Conservation (phyloP, 2,329 filamentous ascomycete genomes). For the Penicillium digitatum region DNA sequence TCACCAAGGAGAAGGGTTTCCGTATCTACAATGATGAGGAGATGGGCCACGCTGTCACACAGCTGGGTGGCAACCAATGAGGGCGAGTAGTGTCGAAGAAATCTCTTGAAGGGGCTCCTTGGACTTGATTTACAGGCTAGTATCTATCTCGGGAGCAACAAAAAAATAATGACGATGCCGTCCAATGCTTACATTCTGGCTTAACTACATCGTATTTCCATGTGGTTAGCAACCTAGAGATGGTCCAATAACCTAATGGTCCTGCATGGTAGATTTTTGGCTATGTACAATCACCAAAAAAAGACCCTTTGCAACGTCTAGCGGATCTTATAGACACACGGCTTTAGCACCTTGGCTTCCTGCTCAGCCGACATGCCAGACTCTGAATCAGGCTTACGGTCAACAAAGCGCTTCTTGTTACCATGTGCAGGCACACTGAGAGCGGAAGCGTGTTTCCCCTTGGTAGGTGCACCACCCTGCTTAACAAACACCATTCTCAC, state of each 20-base stretch:
- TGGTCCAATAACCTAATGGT: background rate
- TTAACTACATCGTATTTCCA: background rate
- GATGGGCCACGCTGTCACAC: constrained; percentile 88
- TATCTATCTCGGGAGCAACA: constrained; percentile 25
- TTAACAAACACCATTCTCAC: constrained; percentile 95
- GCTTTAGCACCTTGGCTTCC: constrained; percentile 75
- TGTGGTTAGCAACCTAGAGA: background rate
- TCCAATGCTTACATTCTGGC: constrained; percentile 19
- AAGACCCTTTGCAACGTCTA: constrained; percentile 39
- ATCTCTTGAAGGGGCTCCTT: constrained; percentile 12
- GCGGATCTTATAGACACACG: constrained; percentile 91
- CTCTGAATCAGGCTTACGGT: constrained; percentile 48
- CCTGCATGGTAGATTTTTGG: background rate
- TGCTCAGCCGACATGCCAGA: constrained; percentile 56
- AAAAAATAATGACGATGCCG: constrained; percentile 28
- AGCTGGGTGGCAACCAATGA: constrained; percentile 50
- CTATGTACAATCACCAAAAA: background rate
- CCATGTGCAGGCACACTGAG: constrained; percentile 30
- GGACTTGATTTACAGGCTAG: constrained; percentile 12
- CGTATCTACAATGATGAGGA: constrained; percentile 97
- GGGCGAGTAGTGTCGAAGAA: constrained; percentile 13
- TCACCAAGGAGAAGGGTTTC: constrained; percentile 97
- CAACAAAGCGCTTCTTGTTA: constrained; percentile 54
- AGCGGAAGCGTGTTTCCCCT: constrained; percentile 63
- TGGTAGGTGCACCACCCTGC: constrained; percentile 61